Conservation (phyloP, 192 early-diverging fungal species). For the Coemansia sp. region DNA sequence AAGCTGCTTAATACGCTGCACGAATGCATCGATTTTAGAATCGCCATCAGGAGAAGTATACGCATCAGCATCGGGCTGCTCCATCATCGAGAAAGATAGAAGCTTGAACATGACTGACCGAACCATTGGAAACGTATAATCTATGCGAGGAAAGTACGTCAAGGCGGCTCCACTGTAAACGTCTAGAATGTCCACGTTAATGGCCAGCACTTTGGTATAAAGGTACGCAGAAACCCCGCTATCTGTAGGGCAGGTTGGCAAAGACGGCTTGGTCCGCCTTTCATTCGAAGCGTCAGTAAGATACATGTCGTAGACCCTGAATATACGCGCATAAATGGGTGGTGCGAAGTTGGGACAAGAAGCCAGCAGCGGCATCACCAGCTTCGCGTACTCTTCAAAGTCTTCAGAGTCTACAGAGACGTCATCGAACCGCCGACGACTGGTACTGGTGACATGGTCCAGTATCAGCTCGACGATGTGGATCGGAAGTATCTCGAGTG, state of each 20-base stretch:
- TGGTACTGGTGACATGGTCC: not conserved
- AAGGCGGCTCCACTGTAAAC: not conserved
- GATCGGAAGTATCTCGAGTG: too few species aligned
- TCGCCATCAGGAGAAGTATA: not conserved
- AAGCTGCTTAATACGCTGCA: not conserved
- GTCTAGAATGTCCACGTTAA: not conserved
- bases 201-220: not conserved
- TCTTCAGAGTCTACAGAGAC: not conserved
- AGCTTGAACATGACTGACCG: not conserved
- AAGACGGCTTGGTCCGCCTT: not conserved
- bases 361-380: not conserved
- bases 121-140: not conserved
- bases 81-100: not conserved
- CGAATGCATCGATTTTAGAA: not conserved
- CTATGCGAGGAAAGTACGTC: not conserved
- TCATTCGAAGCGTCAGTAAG: not conserved
- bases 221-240: not conserved
- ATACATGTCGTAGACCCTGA: not conserved
- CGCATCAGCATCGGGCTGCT: not conserved
- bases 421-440: not conserved
- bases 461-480: not conserved
- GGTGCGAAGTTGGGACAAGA: not conserved
- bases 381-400: not conserved
- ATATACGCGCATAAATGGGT: not conserved
- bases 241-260: not conserved